A percentile compares a stretch with the other conserved stretches of the same genome.
phyloP scores from a whole-genome alignment of 345 rosid species.

The Melaleuca alternifolia region DNA sequence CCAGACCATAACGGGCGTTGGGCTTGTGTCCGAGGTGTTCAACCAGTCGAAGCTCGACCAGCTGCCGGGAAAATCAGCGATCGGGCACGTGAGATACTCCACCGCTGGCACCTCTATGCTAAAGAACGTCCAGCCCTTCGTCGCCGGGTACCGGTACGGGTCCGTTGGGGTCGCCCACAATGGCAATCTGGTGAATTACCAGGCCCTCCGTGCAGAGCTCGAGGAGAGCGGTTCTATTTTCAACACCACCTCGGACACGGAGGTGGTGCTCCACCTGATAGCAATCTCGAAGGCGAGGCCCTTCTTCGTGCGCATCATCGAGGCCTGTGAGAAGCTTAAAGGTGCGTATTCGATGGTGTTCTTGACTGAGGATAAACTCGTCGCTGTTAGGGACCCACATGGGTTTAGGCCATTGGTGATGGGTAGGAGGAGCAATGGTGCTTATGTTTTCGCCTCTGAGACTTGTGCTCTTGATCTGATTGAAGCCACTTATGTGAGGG shows the following conservation, averaged over 20 bases:
- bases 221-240: conserved; percentile 91
- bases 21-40: conserved; percentile 91
- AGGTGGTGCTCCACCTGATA: conserved; percentile 92
- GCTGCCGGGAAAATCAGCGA: conserved; percentile 74
- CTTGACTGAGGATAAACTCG: conserved; percentile 84
- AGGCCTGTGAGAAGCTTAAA: conserved; percentile 77
- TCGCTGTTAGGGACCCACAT: conserved; percentile 79
- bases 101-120: conserved; percentile 95
- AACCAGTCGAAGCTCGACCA: conserved; percentile 76
- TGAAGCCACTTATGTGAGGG: conserved; percentile 89
- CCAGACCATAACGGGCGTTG: conserved; percentile 86
- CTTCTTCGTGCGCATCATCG: conserved; percentile 79
- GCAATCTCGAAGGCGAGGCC: conserved; percentile 88
- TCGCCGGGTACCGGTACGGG: conserved; percentile 83
- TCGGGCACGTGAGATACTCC: conserved; percentile 93
- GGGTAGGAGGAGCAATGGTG: conserved; percentile 95
- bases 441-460: conserved; percentile 86
- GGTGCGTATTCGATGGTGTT: conserved; percentile 98
- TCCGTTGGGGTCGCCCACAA: conserved; percentile 94
- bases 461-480: conserved; percentile 98
- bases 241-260: conserved; percentile 91
- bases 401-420: conserved; percentile 93
- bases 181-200: conserved; percentile 84
- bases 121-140: conserved; percentile 96
- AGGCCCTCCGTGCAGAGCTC: conserved; percentile 45